Evolutionary conservation across 805 yeast species (phyloP).

Genomic region (Wickerhamiella cacticola): DNA sequence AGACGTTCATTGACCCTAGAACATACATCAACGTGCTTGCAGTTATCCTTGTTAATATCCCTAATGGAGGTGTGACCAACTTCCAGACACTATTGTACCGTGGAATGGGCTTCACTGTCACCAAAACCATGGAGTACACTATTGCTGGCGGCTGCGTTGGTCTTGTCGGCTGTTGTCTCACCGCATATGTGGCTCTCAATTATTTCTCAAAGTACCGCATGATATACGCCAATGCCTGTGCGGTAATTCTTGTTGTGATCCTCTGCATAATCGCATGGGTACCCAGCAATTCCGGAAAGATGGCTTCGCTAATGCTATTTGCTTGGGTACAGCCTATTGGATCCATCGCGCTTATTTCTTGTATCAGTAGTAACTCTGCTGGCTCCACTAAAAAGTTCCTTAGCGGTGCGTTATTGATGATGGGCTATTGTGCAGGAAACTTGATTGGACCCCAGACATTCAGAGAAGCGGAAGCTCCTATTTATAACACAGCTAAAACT

Average conservation of each 20-base stretch:
- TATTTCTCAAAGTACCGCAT: constrained; percentile 14
- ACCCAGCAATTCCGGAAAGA: constrained; percentile 28
- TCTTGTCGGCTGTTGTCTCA: constrained; percentile 17
- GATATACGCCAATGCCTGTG: constrained; percentile 36
- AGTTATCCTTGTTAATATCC: constrained; percentile 34
- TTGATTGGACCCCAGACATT: constrained; percentile 66
- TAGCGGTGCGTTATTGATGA: constrained; percentile 44
- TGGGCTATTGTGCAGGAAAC: constrained; percentile 58
- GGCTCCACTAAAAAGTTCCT: constrained; percentile 63
- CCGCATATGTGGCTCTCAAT: constrained; percentile 16
- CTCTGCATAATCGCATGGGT: constrained; percentile 38
- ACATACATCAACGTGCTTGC: constrained; percentile 38
- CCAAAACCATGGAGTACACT: constrained; percentile 32
- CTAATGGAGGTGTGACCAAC: constrained; percentile 44
- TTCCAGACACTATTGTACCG: constrained; percentile 35
- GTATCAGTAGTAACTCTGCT: constrained; percentile 45
- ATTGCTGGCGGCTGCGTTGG: constrained; percentile 36
- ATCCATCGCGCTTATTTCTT: constrained; percentile 21
- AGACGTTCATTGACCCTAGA: constrained; percentile 39
- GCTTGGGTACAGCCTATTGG: constrained; percentile 25
- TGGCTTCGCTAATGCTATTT: constrained; percentile 33
- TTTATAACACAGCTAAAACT: constrained; percentile 45
- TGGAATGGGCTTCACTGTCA: constrained; percentile 26
- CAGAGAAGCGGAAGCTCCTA: constrained; percentile 43
- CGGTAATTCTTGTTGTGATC: constrained; percentile 35